Base-by-base conservation (phyloP, 1,139 yeast genomes). In the Williopsis jadinii region DNA sequence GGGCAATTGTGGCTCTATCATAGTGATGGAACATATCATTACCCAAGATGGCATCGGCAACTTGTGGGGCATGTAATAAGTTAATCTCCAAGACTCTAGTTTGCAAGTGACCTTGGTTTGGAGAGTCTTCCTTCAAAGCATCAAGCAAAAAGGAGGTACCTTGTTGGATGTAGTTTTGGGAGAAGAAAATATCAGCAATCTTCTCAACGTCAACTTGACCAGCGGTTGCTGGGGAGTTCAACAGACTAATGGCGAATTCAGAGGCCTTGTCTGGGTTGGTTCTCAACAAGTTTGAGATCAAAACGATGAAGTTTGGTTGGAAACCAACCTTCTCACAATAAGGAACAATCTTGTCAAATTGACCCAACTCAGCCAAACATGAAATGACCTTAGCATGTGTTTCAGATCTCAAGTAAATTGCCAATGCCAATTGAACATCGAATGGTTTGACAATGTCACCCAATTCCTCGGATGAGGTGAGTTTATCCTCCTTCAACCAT, bases 131-230 rank as follows among this genome's bases (percentile, higher is more conserved):
- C 70, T 92, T 92, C 61, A 94, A 75, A 9, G 97, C 97, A 66
- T 94, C 98, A 57, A 94, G 73, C 56, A 94, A 71, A 69, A 94
- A 87, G n/a, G 98, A 97, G 35, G 99, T 94, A 61, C 97, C 98
- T 70, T 92, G 98, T 68, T 90, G 98, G 55, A 92, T 80, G 60
- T 80, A 83, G 66, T 92, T 90, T 64, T 92, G 97, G 35, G 95
- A 82, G 64, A 94, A 81, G 73, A 94, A 94, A 49, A 92, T 83
- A 61, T 94, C 98, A 36, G 96, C 94, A 55, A 87, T 74, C 52
- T 81, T 81, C 67, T 90, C 97, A 50, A 87, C 71, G 54, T 90
- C 87, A 51, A 90, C 68, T 50, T 79, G 75, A n/a, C 72, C 68
- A 38, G 76, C 70, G 34, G 80, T 69, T 38, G 77, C 79, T 28